These are phyloP conservation scores for Omphalotus olearius DNA, from an alignment of 1,284 basidiomycete species.

Conservation along the genomic window DNA sequence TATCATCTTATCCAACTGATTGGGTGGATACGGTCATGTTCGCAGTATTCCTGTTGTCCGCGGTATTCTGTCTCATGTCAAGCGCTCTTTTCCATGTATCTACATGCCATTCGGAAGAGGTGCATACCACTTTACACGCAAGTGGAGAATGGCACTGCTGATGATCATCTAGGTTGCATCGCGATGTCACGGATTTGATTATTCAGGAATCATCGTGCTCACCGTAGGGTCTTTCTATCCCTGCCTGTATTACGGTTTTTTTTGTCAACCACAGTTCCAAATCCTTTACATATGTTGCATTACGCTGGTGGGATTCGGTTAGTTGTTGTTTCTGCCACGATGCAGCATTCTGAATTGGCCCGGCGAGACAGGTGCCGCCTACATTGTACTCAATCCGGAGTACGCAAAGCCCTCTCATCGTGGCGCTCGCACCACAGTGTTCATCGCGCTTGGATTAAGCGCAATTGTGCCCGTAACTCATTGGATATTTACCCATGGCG, in stretches of 20 bases:
- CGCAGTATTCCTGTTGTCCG: slow-evolving; percentile 67
- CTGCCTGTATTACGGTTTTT: slow-evolving; percentile 70
- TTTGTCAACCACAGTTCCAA: slow-evolving; percentile 53
- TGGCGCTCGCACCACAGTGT: slow-evolving; percentile 75
- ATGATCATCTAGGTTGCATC: slow-evolving; percentile 6
- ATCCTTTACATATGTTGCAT: slow-evolving; percentile 52
- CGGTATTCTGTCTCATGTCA: slow-evolving; percentile 69
- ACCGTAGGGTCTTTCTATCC: slow-evolving; percentile 85
- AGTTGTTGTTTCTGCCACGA: slow-evolving; percentile 23
- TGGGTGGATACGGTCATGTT: slow-evolving; percentile 66
- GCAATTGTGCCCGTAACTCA: slow-evolving; percentile 74
- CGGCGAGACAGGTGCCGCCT: slow-evolving; percentile 53
- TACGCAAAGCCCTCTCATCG: slow-evolving; percentile 77
- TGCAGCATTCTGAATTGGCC: slow-evolving; percentile 19
- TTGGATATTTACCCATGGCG: slow-evolving; percentile 55
- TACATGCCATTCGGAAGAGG: slow-evolving; percentile 68
- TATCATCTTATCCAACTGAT: slow-evolving; percentile 47
- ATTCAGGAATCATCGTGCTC: slow-evolving; percentile 61
- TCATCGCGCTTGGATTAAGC: slow-evolving; percentile 76
- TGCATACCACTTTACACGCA: slow-evolving; percentile 31
- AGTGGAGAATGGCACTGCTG: slow-evolving; percentile 13
- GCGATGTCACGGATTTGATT: slow-evolving; percentile 64
- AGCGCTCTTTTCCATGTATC: slow-evolving; percentile 80
- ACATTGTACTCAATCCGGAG: slow-evolving; percentile 76
- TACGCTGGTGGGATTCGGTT: slow-evolving; percentile 57